Evolutionary conservation across 2,329 filamentous ascomycete genomes (phyloP).

Genomic region (Paecilomyces variotii): DNA sequence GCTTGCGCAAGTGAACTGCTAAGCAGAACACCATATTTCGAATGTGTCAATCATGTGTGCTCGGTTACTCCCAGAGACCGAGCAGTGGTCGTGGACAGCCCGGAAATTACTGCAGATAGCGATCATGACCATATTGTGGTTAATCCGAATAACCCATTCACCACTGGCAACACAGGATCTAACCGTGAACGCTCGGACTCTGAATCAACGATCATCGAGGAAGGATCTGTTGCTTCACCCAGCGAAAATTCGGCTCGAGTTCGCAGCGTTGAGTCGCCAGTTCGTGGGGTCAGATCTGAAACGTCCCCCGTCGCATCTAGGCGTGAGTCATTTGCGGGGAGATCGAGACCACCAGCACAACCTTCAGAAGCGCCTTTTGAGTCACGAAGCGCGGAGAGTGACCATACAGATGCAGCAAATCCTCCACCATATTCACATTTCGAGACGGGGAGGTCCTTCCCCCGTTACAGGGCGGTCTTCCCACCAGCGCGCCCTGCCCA

Average conservation of each 20-base stretch:
- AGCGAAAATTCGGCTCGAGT: slow-evolving; percentile 16
- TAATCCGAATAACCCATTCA: slow-evolving; percentile 12
- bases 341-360: background rate
- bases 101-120: slow-evolving; percentile 7
- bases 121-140: slow-evolving; percentile 1
- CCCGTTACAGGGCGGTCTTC: slow-evolving; percentile 50
- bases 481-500: slow-evolving; percentile 44
- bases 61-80: slow-evolving; percentile 23
- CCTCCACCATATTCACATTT: slow-evolving; percentile 49
- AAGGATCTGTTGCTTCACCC: slow-evolving; percentile 20
- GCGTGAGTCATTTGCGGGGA: background rate
- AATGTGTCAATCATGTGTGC: slow-evolving; percentile 37
- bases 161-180: slow-evolving; percentile 7
- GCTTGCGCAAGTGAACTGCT: slow-evolving; percentile 39
- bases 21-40: slow-evolving; percentile 33
- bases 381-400: background rate
- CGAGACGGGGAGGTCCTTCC: slow-evolving; percentile 14
- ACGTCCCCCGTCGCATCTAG: background rate
- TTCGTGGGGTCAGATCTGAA: slow-evolving; percentile 4
- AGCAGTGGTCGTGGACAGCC: slow-evolving; percentile 10
- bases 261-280: slow-evolving; percentile 5
- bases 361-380: background rate
- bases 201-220: slow-evolving; percentile 19
- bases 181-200: slow-evolving; percentile 10
- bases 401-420: slow-evolving; percentile 11